A percentile compares a stretch with the other conserved stretches of the same genome.
Evolutionary conservation across 176 grass and related monocot genomes (phyloP).

Genomic region (Carex pumila): DNA sequence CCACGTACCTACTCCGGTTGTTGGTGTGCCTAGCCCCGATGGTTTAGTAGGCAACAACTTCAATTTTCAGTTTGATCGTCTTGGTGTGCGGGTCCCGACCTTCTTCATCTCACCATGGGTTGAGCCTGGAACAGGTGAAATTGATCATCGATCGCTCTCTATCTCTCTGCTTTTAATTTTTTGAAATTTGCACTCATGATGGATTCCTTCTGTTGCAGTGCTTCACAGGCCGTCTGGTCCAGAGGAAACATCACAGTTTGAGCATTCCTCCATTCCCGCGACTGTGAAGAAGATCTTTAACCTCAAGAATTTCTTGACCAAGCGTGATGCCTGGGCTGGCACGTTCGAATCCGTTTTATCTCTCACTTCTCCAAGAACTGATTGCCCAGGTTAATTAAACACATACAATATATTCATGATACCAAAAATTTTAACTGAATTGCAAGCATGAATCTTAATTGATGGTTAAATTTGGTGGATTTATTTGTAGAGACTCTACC

Average conservation of each 20-base stretch:
- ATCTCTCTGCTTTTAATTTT: neutral
- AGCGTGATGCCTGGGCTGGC: slow-evolving; percentile 67
- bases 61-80: slow-evolving; percentile 66
- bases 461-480: neutral
- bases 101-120: slow-evolving; percentile 79
- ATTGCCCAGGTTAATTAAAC: slow-evolving; percentile 47
- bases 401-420: neutral
- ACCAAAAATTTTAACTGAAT: neutral
- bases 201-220: slow-evolving; percentile 17
- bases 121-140: slow-evolving; percentile 46
- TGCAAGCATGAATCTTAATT: neutral
- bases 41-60: slow-evolving; percentile 39
- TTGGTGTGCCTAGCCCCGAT: slow-evolving; percentile 63
- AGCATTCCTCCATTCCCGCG: slow-evolving; percentile 80
- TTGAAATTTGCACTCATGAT: neutral
- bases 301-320: slow-evolving; percentile 62
- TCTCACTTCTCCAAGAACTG: slow-evolving; percentile 44
- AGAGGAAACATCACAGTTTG: slow-evolving; percentile 48
- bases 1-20: slow-evolving; percentile 51
- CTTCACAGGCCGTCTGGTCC: slow-evolving; percentile 50
- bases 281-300: slow-evolving; percentile 83
- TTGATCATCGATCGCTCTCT: neutral
- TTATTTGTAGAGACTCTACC: slow-evolving; percentile 27
- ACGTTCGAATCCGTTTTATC: slow-evolving; percentile 63
- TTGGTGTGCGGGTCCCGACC: slow-evolving; percentile 67